Conservation (phyloP, 23 red algal genomes). For the Gracilaria gracilis region DNA sequence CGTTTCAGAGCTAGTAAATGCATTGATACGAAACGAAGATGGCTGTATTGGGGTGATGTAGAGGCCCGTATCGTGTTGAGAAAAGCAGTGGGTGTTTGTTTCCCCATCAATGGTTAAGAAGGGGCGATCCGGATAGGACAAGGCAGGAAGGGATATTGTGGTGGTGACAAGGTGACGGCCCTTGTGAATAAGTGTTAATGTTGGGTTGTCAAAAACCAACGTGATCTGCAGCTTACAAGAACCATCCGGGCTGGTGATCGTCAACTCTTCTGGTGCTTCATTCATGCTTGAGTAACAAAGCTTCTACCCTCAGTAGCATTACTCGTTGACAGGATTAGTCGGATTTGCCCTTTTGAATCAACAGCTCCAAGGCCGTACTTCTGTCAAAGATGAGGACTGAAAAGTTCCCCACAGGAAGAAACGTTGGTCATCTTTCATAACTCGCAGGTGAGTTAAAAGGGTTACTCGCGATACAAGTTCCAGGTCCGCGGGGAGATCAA, state of each 20-base stretch:
- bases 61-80: slow-evolving; percentile 29
- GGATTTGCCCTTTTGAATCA: background rate
- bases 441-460: too few relatives aligned
- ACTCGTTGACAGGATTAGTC: background rate
- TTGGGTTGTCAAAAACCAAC: slow-evolving; percentile 9
- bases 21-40: slow-evolving; percentile 24
- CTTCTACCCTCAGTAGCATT: background rate
- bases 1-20: slow-evolving; percentile 16
- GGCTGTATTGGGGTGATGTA: slow-evolving; percentile 17
- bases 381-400: background rate
- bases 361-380: background rate
- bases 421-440: too few relatives aligned
- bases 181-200: slow-evolving; percentile 19
- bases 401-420: background rate
- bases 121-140: slow-evolving; percentile 17
- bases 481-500: too few relatives aligned
- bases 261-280: slow-evolving; percentile 32
- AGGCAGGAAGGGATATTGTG: slow-evolving; percentile 17
- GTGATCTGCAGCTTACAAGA: slow-evolving; percentile 4
- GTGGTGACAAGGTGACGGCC: slow-evolving; percentile 23
- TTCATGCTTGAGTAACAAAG: background rate
- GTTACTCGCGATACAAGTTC: too few relatives aligned
- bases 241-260: slow-evolving; percentile 24
- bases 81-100: slow-evolving; percentile 19
- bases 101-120: slow-evolving; percentile 1